These are phyloP conservation scores for Metarhizium humberi DNA, from an alignment of 2,329 filamentous ascomycete species.

Conservation along the genomic window DNA sequence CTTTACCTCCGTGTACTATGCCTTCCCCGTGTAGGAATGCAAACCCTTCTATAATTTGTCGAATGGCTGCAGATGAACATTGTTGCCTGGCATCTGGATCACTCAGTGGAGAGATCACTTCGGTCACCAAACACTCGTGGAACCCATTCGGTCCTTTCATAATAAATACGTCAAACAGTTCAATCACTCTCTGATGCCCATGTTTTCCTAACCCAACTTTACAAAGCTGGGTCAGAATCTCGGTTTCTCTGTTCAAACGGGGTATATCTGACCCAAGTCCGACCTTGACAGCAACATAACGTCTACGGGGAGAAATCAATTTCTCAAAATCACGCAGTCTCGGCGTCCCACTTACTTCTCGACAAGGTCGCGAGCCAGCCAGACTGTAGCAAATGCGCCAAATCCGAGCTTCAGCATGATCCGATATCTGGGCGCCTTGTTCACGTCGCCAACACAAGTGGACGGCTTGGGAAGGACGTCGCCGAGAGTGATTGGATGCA, in stretches of 20 bases:
- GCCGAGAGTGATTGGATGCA: slow-evolving; percentile 6
- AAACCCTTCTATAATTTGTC: slow-evolving; percentile 3
- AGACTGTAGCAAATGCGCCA: slow-evolving; percentile 6
- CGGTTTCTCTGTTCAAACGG: background rate
- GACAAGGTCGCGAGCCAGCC: slow-evolving; percentile 4
- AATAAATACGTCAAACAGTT: slow-evolving; percentile 3
- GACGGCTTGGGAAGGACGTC: slow-evolving; percentile 2
- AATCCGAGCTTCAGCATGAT: slow-evolving; percentile 5
- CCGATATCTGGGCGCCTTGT: slow-evolving; percentile 3
- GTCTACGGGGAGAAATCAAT: background rate
- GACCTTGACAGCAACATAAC: slow-evolving; percentile 4
- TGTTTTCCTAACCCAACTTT: background rate
- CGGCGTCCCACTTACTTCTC: slow-evolving; percentile 1
- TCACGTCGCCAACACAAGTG: slow-evolving; percentile 2
- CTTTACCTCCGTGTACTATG: no score
- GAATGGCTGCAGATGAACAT: background rate
- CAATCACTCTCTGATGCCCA: background rate
- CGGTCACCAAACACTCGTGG: slow-evolving; percentile 7
- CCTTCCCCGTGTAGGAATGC: background rate
- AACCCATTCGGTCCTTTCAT: slow-evolving; percentile 7
- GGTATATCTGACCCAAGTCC: slow-evolving; percentile 1
- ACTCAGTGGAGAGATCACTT: slow-evolving; percentile 4
- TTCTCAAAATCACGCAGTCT: background rate
- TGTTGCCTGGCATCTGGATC: background rate
- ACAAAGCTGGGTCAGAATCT: background rate